These are phyloP conservation scores for Phytophthora nicotianae DNA, from an alignment of 352 stramenopile genomes.

Conservation along the genomic window DNA sequence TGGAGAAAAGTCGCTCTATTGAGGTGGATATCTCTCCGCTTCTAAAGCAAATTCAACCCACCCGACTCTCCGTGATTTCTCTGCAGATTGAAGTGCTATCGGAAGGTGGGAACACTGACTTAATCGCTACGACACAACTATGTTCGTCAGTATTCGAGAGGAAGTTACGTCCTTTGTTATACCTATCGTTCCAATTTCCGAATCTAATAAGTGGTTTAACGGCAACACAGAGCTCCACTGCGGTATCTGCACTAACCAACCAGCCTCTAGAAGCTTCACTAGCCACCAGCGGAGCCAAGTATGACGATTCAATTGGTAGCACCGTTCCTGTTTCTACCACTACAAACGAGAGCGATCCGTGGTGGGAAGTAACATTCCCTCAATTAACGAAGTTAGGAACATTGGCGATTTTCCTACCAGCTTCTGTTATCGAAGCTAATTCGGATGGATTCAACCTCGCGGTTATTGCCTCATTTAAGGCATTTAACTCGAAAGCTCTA, in stretches of 20 bases:
- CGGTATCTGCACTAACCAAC: constrained; percentile 4
- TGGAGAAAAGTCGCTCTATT: constrained; percentile 56
- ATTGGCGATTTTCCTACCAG: constrained; percentile 56
- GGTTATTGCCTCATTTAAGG: constrained; percentile 40
- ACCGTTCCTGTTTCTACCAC: constrained; percentile 29
- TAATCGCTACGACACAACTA: constrained; percentile 48
- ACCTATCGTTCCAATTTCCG: constrained; percentile 49
- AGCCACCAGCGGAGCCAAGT: constrained; percentile 35
- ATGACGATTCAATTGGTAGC: constrained; percentile 16
- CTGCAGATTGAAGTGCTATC: constrained; percentile 59
- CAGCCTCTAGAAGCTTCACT: constrained; percentile 22
- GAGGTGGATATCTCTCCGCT: constrained; percentile 63
- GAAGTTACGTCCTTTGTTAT: constrained; percentile 48
- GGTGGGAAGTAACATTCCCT: constrained; percentile 61
- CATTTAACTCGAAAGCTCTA: constrained; percentile 17
- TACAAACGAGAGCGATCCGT: constrained; percentile 42
- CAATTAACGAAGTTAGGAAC: constrained; percentile 51
- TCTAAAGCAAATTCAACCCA: constrained; percentile 41
- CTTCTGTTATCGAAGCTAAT: constrained; percentile 22
- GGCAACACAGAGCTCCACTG: constrained; percentile 50
- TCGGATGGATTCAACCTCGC: constrained; percentile 29
- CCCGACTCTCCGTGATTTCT: constrained; percentile 47
- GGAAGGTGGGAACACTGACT: constrained; percentile 29
- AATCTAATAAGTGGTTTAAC: constrained; percentile 40
- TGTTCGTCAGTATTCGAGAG: constrained; percentile 72